Conservation (phyloP, 495 filamentous ascomycete genomes). For the Clavariopsis aquatica region DNA sequence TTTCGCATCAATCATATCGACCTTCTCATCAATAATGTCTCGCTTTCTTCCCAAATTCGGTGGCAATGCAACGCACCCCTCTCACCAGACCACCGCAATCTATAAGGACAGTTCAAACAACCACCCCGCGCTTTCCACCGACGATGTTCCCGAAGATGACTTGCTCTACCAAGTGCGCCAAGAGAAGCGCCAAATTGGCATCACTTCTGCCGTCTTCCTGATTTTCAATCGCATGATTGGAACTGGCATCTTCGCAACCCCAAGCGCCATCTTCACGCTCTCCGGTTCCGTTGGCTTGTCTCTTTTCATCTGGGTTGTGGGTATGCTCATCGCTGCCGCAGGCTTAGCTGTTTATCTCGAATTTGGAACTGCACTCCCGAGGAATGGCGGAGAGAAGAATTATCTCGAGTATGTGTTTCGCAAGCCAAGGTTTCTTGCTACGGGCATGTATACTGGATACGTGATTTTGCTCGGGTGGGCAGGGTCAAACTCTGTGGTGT, state of each 20-base stretch:
- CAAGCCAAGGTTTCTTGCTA: conserved; percentile 66
- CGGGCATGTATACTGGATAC: conserved; percentile 62
- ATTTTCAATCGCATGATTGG: conserved; percentile 50
- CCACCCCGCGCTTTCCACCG: background rate
- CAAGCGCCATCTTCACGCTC: conserved; percentile 40
- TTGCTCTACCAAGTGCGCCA: conserved; percentile 10
- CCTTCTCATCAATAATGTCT: background rate
- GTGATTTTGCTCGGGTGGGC: conserved; percentile 57
- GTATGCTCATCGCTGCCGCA: conserved; percentile 52
- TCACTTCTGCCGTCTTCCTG: conserved; percentile 19
- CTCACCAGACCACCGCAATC: background rate
- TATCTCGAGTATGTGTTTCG: conserved; percentile 69
- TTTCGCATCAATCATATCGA: too few relatives aligned
- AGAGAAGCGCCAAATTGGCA: conserved; percentile 17
- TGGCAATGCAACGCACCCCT: background rate
- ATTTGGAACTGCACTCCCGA: conserved; percentile 50
- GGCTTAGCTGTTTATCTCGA: conserved; percentile 45
- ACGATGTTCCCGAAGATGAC: background rate
- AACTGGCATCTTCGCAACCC: conserved; percentile 48
- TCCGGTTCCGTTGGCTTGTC: conserved; percentile 55
- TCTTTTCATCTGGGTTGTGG: conserved; percentile 57
- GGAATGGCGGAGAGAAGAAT: conserved; percentile 63
- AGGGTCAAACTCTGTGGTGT: conserved; percentile 61
- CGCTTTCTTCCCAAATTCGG: background rate
- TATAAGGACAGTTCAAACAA: background rate